Evolutionary conservation across 2,329 filamentous ascomycete genomes (phyloP).

Genomic region (Exophiala sp.): DNA sequence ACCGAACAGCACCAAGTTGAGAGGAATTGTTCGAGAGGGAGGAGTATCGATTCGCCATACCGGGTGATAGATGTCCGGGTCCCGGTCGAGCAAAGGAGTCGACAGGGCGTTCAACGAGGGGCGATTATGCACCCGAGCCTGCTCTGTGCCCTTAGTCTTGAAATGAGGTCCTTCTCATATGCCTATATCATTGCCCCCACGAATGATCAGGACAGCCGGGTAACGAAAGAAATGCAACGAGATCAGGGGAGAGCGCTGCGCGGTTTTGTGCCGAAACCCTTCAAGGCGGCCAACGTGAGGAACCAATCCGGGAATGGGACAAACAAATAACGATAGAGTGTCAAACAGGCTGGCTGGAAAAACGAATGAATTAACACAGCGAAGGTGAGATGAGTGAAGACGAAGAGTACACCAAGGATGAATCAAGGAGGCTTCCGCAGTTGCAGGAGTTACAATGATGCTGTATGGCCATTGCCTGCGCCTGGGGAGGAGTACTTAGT

Average conservation of each 20-base stretch:
- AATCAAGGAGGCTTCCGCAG: neutral
- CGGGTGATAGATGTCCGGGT: slow-evolving; percentile 14
- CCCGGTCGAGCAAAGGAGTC: slow-evolving; percentile 21
- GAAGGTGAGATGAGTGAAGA: slow-evolving; percentile 4
- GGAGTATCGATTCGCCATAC: slow-evolving; percentile 59
- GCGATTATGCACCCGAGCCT: no score
- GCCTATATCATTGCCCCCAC: no score
- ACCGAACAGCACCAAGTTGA: slow-evolving; percentile 50
- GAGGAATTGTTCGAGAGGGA: slow-evolving; percentile 57
- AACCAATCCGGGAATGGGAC: no score
- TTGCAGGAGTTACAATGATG: neutral
- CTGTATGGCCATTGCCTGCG: neutral
- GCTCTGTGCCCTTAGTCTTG: neutral
- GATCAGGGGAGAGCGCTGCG: neutral
- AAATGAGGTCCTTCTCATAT: neutral
- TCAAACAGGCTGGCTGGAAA: neutral
- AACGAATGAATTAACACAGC: slow-evolving; percentile 1
- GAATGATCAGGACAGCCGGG: neutral
- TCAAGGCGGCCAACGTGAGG: no score
- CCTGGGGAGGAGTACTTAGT: neutral
- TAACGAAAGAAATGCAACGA: neutral
- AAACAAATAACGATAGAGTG: neutral
- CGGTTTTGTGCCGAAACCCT: neutral
- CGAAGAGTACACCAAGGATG: slow-evolving; percentile 4
- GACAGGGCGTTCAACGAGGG: slow-evolving; percentile 19